Evolutionary conservation across 2,329 filamentous ascomycete genomes (phyloP), one percentile per base, ranked within the genome.

Genomic region (Xylariales sp.): DNA sequence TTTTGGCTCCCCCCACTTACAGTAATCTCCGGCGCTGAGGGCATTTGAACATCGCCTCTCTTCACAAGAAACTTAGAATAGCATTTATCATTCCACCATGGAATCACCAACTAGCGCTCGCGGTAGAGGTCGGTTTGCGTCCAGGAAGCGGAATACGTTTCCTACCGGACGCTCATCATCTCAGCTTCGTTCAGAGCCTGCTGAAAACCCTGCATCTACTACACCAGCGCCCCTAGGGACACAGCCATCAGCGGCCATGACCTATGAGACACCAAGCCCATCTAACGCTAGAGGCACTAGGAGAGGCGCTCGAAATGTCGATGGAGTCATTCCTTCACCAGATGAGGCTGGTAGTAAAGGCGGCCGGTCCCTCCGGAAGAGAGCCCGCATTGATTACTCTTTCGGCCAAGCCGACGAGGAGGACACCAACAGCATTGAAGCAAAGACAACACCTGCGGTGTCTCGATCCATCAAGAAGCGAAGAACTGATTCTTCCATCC

Each of bases 361-460:
- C 37, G 74, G 76, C 33, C 76, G 78, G 57, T 76, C 74, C 23
- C 65, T 80, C 20, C 67, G 76, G 46, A 76, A 73, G 55, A 67
- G 75, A 37, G 62, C 70, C 36, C 72, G 73, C 41, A 65, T 79
- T 45, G 74, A 79, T 56, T 79, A 79, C 61, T 73, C 70, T 23
- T 63, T 69, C 50, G 68, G 72, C 49, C 71, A 75, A 44, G 66
- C 69, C 38, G 70, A 76, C 42, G 72, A 77, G 29, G 56, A 65
- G 20, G 51, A 56, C 15, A n/a, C n/a, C n/a, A 50, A 55, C 15
- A 47, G 48, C 20, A 45, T 50, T 31, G 43, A 42, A 5, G 33
- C 47, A 18, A 54, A 55, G 23, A 27, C 46, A 16, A 55, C 56
- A 3, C 41, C 56, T 35, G 36, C 44, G 32, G 30, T 47, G 24